Evolutionary conservation across 257 asterid genomes (phyloP), one percentile per base, ranked within the genome.

Genomic region (Scutellaria minor): DNA sequence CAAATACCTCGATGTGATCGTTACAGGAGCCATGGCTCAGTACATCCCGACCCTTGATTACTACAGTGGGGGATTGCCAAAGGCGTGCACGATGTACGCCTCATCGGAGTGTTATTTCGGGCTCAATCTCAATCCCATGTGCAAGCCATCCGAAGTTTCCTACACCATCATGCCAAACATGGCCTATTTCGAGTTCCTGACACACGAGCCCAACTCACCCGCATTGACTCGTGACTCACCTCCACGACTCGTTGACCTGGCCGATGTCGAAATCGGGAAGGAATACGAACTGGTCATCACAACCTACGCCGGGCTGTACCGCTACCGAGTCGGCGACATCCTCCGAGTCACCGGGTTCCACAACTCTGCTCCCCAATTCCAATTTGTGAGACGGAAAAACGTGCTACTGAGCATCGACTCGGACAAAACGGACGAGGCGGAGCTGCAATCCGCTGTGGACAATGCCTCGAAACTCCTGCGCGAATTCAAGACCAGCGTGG

Each of bases 21-120:
- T 94, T 27, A 94, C 99, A 0, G 99, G 99, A 1, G 96, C 99
- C 3, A 94, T 94, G 99, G 97, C 99, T 2, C 99, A 91, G 20
- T 94, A 94, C 60, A 91, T 94, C 39, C 97, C 99, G n/a, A 92
- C 96, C 0, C 84, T 92, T 1, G 99, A 95, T 48, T 90, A 92
- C 39, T 95, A 92, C 83, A 83, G 92, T 7, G 96, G 97, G 0
- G 96, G 98, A 0, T 56, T 92, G 24, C 98, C 98, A 0, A 73
- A 84, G 45, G 99, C 97, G 0, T 92, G 99, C 52, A 92, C 98
- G 15, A 95, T 95, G 99, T 95, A 95, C 75, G 98, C 98, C 0
- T 92, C 98, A 0, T 91, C 98, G 6, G 98, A 94, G 78, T 94
- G 98, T 42, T 94, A 95, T 24, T 95, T 95, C 68, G 99, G 98